A percentile compares a stretch with the other conserved stretches of the same genome.
These are phyloP conservation scores for Aspergillus phoenicis DNA, from an alignment of 2,329 filamentous ascomycete species.

Conservation along the genomic window DNA sequence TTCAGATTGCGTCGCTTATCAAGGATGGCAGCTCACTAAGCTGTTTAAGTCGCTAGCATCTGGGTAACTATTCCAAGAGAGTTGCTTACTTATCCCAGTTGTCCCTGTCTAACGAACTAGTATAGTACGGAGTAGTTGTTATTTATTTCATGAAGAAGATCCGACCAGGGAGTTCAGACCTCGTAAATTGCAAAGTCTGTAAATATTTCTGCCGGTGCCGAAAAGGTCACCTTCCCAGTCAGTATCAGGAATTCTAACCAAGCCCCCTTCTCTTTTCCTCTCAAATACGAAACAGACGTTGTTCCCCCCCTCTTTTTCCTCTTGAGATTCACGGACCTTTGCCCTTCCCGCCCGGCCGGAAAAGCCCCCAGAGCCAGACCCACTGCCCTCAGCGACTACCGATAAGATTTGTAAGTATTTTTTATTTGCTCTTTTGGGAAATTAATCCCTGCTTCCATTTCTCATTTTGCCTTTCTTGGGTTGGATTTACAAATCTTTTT, in stretches of 20 bases:
- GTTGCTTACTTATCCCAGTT: background rate
- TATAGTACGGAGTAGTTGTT: background rate
- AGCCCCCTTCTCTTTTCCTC: background rate
- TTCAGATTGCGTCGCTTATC: constrained; percentile 9
- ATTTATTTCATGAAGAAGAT: constrained; percentile 2
- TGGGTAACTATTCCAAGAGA: too few relatives aligned
- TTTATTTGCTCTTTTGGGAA: too few relatives aligned
- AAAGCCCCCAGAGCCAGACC: constrained; percentile 4
- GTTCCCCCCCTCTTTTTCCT: background rate
- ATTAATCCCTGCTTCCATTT: too few relatives aligned
- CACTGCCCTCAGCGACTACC: background rate
- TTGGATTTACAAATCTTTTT: too few relatives aligned
- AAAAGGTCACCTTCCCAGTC: background rate
- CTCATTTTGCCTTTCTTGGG: background rate
- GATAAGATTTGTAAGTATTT: too few relatives aligned
- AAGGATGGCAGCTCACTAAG: constrained; percentile 10
- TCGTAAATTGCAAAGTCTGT: background rate
- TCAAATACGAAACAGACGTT: background rate
- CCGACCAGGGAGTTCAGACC: background rate
- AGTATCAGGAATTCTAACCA: background rate
- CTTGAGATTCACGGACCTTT: background rate
- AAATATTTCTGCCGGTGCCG: background rate
- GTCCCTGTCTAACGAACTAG: background rate
- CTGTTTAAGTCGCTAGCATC: background rate
- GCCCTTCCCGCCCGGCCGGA: background rate